Percentiles rank a stretch among this genome's conserved stretches.
phyloP scores from a whole-genome alignment of 768 basidiomycete species.

The Termitomyces sp. region DNA sequence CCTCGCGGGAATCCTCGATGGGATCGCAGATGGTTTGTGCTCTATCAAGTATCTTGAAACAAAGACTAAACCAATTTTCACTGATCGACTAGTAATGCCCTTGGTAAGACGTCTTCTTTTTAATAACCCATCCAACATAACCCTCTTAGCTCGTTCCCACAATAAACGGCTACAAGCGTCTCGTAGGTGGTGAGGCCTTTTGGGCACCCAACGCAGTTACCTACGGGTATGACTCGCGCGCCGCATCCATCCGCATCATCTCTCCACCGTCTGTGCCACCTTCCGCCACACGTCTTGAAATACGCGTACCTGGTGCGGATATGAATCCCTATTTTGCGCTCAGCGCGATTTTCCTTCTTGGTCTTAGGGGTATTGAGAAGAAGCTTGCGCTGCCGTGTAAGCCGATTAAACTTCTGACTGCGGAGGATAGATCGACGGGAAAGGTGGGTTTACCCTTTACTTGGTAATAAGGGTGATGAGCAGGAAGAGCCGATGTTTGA shows the following conservation, averaged over 20 bases:
- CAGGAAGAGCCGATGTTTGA: neutral
- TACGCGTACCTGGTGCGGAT: slow-evolving; percentile 95
- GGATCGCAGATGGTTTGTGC: slow-evolving; percentile 73
- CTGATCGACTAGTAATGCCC: slow-evolving; percentile 55
- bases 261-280: slow-evolving; percentile 84
- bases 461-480: slow-evolving; percentile 13
- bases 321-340: slow-evolving; percentile 92
- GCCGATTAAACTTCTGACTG: slow-evolving; percentile 58
- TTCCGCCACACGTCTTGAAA: slow-evolving; percentile 83
- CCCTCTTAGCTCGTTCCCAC: slow-evolving; percentile 69
- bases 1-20: slow-evolving; percentile 88
- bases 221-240: slow-evolving; percentile 94
- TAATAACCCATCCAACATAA: neutral
- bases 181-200: slow-evolving; percentile 89
- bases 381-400: slow-evolving; percentile 61
- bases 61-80: neutral
- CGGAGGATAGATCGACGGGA: slow-evolving; percentile 52
- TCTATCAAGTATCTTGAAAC: neutral
- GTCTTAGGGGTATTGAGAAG: slow-evolving; percentile 83
- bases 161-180: slow-evolving; percentile 95
- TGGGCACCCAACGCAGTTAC: slow-evolving; percentile 94
- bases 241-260: slow-evolving; percentile 88
- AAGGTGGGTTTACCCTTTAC: slow-evolving; percentile 31
- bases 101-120: slow-evolving; percentile 41
- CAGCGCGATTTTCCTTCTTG: slow-evolving; percentile 82